phyloP scores from a whole-genome alignment of 192 early-diverging fungal species.

The Cetraspora pellucida region DNA sequence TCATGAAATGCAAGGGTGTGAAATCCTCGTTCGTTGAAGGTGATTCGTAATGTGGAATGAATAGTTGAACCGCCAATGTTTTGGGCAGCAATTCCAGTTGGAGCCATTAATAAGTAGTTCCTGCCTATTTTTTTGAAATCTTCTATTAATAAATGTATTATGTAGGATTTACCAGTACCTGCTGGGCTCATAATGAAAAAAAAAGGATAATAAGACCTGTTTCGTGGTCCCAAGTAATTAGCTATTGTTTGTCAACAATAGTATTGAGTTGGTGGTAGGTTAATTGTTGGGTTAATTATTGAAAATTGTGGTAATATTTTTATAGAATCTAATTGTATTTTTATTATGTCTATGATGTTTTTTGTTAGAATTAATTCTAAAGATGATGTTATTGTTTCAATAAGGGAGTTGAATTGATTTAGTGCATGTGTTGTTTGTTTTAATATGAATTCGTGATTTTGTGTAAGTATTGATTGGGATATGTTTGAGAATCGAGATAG shows the following conservation, averaged over 20 bases:
- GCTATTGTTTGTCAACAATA: neutral
- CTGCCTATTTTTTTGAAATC: neutral
- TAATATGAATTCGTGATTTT: too few species aligned
- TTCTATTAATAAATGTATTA: conserved; percentile 1
- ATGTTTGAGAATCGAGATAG: too few species aligned
- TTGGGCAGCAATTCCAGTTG: conserved; percentile 30
- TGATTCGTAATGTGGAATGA: neutral
- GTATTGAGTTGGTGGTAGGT: conserved; percentile 1
- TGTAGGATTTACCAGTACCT: conserved; percentile 18
- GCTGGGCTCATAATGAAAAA: conserved; percentile 8
- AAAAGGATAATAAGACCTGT: neutral
- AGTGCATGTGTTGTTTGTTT: too few species aligned
- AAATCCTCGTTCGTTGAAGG: neutral
- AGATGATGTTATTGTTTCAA: too few species aligned
- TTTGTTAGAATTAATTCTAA: too few species aligned
- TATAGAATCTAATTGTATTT: conserved; percentile 14
- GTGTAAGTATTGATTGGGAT: too few species aligned
- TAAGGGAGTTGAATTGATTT: too few species aligned
- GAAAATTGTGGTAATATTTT: neutral
- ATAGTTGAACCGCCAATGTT: conserved; percentile 28
- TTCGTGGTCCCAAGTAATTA: neutral
- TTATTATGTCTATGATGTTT: neutral
- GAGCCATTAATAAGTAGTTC: conserved; percentile 21
- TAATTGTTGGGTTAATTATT: neutral
- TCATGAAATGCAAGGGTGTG: too few species aligned